Evolutionary conservation across 805 yeast genomes (phyloP), one percentile per base, ranked within the genome.

Genomic region (Saccharomyces jurei): DNA sequence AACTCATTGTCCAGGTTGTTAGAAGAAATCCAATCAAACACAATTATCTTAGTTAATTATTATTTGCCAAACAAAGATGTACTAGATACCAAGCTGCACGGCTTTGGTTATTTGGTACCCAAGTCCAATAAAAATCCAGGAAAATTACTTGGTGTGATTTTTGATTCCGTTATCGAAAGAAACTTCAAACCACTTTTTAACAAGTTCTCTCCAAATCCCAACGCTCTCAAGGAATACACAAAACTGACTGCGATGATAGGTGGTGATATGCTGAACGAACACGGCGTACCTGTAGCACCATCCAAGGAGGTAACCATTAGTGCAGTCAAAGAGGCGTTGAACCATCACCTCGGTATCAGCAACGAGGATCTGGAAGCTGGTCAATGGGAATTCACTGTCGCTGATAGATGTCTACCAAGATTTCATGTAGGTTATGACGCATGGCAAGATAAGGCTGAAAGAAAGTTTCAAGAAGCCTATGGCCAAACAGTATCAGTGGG

Each of bases 71-170:
- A 65, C 44, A 68, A 63, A 50, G 72, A 72, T 60, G 68, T 71
- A 22, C 74, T 81, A n/a, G 63, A 70, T 3, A 51, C 58, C 28
- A 68, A 68, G 9, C 67, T 72, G 31, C 75, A 78, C 55, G 96
- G 97, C 41, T 92, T 92, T 76, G 99, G 99, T 1, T 89, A 86
- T 61, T 76, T 92, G 49, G 86, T 91, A 9, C 99, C 99, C 6
- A 62, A 67, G 52, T 60, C 71, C 2, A 64, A 67, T 46, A 50
- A 60, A 5, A 83, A 84, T 58, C 75, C 78, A 3, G 82, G 81
- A 50, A 74, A 79, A 21, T 71, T 90, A 14, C 73, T 92, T 30
- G 99, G 99, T 2, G 89, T 89, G 5, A 89, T 94, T 21, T 92
- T 86, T 71, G 98, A 92, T 68, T 88, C 96, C 1, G 89, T 89